phyloP scores from a whole-genome alignment of 768 basidiomycete species.

The Roridomyces roridus region DNA sequence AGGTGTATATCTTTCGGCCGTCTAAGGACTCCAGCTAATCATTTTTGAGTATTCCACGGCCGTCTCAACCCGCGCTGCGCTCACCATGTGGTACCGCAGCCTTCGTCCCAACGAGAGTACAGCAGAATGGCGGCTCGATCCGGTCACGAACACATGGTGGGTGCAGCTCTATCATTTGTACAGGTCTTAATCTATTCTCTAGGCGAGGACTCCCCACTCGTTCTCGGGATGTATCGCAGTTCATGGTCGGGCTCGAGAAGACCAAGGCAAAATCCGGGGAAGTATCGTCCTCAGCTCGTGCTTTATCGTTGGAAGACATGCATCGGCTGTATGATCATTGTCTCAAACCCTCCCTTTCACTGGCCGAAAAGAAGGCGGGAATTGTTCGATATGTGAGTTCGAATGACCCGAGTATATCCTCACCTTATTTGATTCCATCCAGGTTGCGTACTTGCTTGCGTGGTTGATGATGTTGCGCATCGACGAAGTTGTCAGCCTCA shows the following conservation, averaged over 20 bases:
- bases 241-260: slow-evolving; percentile 29
- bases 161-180: background rate
- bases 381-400: slow-evolving; percentile 8
- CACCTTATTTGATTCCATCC: too few relatives aligned
- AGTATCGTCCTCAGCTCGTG: slow-evolving; percentile 25
- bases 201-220: slow-evolving; percentile 24
- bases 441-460: slow-evolving; percentile 25
- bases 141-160: background rate
- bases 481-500: slow-evolving; percentile 19
- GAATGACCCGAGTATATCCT: too few relatives aligned
- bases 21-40: background rate
- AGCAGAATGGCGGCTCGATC: slow-evolving; percentile 18
- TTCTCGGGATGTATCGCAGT: slow-evolving; percentile 23
- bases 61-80: slow-evolving; percentile 18
- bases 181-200: background rate
- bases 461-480: slow-evolving; percentile 25
- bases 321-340: slow-evolving; percentile 21
- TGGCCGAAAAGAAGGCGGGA: background rate
- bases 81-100: slow-evolving; percentile 17
- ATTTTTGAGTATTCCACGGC: slow-evolving; percentile 18
- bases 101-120: slow-evolving; percentile 14
- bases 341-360: background rate
- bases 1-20: background rate
- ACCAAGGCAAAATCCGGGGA: slow-evolving; percentile 22
- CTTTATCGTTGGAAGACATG: slow-evolving; percentile 24